Percentiles rank a stretch among this genome's conserved stretches.
Evolutionary conservation across 257 asterid species (phyloP).

Genomic region (Solanum chmielewskii): DNA sequence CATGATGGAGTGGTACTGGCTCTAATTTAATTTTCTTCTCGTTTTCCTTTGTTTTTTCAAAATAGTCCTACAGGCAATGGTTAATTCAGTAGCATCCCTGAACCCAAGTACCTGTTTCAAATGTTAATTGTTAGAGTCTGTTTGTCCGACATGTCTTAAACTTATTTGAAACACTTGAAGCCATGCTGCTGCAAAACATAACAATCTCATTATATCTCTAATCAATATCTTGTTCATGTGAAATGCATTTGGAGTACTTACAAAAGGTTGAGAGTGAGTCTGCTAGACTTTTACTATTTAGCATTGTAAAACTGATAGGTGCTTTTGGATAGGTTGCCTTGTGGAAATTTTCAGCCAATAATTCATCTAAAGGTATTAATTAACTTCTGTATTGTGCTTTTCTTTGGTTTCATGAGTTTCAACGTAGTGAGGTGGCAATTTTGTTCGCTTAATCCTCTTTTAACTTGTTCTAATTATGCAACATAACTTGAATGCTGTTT

Average conservation of each 20-base stretch:
- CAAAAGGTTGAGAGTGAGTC: background rate
- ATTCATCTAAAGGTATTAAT: slow-evolving; percentile 54
- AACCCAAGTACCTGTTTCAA: background rate
- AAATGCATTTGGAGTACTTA: background rate
- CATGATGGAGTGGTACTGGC: slow-evolving; percentile 90
- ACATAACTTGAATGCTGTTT: background rate
- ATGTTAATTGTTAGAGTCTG: background rate
- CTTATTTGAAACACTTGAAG: background rate
- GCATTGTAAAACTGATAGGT: background rate
- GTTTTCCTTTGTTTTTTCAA: background rate
- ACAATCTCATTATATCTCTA: background rate
- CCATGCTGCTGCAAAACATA: background rate
- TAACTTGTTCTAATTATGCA: background rate
- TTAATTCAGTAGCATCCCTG: background rate
- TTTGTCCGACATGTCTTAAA: background rate
- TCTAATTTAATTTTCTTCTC: background rate
- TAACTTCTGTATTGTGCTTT: background rate
- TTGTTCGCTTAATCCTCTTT: background rate
- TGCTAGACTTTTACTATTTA: background rate
- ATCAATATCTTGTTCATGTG: background rate
- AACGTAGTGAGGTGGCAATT: background rate
- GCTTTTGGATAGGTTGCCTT: slow-evolving; percentile 67
- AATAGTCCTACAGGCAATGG: background rate
- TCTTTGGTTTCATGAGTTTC: background rate
- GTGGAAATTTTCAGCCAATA: slow-evolving; percentile 63